phyloP scores from a whole-genome alignment of 1,139 yeast genomes.

The Candida neerlandica region DNA sequence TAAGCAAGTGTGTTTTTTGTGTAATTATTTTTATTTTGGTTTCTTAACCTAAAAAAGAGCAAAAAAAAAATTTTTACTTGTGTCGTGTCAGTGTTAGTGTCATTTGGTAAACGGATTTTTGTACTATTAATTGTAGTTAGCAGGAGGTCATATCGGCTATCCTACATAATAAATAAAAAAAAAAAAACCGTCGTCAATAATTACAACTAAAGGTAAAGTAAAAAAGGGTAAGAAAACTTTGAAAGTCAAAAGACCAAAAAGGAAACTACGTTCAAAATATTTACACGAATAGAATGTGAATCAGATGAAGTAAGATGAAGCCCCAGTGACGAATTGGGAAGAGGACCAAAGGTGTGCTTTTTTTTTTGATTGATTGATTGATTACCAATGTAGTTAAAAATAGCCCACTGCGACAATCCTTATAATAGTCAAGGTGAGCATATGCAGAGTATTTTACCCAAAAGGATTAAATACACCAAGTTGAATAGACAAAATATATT shows the following conservation, averaged over 20 bases:
- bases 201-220: too few relatives aligned
- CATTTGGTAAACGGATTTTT: not conserved
- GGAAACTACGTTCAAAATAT: too few relatives aligned
- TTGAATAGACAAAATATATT: not conserved
- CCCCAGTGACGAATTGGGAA: too few relatives aligned
- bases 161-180: too few relatives aligned
- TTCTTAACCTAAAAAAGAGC: not conserved
- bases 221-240: too few relatives aligned
- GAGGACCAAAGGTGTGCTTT: too few relatives aligned
- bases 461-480: not conserved
- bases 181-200: too few relatives aligned
- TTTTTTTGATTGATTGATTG: too few relatives aligned
- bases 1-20: not conserved
- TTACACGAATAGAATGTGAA: too few relatives aligned
- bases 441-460: not conserved
- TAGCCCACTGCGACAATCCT: not conserved
- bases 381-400: not conserved
- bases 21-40: not conserved
- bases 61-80: not conserved
- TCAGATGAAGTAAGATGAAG: too few relatives aligned
- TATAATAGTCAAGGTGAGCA: not conserved
- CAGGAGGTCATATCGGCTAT: too few relatives aligned
- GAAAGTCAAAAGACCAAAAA: too few relatives aligned
- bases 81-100: not conserved
- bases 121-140: not conserved